Conservation (phyloP, 805 yeast species). For the Zygoascus bituminiphila region DNA sequence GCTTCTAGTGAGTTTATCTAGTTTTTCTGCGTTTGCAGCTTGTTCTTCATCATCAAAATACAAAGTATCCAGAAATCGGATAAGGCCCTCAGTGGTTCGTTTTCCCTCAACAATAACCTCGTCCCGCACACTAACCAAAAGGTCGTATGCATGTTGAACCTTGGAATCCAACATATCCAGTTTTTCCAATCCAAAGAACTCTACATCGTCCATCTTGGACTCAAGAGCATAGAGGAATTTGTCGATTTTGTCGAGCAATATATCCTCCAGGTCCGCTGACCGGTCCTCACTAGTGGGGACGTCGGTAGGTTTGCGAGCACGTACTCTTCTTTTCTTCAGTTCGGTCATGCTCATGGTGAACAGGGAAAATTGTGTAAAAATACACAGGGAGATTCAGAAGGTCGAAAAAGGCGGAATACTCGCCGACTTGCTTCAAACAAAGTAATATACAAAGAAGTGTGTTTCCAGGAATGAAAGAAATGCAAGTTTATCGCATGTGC, state of each 20-base stretch:
- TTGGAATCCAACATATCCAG: conserved; percentile 26
- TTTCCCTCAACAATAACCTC: conserved; percentile 27
- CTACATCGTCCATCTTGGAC: conserved; percentile 26
- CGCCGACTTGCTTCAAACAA: too few relatives aligned
- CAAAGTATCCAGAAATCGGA: conserved; percentile 24
- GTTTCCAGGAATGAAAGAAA: too few relatives aligned
- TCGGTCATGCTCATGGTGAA: not conserved
- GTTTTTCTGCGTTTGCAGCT: not conserved
- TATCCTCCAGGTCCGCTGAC: conserved; percentile 11
- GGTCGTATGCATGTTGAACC: conserved; percentile 22
- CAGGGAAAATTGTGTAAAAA: too few relatives aligned
- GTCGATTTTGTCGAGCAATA: conserved; percentile 15
- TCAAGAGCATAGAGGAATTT: conserved; percentile 18
- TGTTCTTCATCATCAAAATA: conserved; percentile 16
- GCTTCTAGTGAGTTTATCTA: not conserved
- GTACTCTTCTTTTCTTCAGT: not conserved
- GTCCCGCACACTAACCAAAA: conserved; percentile 24
- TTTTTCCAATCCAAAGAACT: conserved; percentile 25
- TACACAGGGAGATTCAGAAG: too few relatives aligned
- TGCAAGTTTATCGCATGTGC: too few relatives aligned
- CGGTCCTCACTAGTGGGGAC: not conserved
- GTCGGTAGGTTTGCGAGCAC: not conserved
- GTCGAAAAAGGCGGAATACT: too few relatives aligned
- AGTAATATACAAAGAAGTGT: too few relatives aligned
- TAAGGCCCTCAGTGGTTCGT: conserved; percentile 27